Base-by-base conservation (phyloP, 1,284 basidiomycete species). In the Trichosporon faecale region DNA sequence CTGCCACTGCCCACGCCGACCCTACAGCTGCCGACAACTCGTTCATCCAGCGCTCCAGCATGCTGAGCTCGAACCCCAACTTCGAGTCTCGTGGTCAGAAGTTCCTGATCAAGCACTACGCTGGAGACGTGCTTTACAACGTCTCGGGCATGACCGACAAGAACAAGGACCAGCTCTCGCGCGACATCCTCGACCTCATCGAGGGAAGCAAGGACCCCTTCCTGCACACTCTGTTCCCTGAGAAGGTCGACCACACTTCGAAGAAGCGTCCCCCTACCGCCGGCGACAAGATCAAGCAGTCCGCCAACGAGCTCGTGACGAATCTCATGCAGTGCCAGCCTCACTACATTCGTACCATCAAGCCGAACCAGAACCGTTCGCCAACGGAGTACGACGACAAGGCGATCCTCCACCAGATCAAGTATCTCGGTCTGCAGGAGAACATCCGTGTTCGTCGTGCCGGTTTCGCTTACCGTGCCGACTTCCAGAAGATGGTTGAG, bases 71-170 rank as follows among this genome's bases (percentile, higher is more conserved):
- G 21, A 96, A 94, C 84, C 87, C 91, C 16, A 94, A 98, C 82
- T 98, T 96, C 78, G 95, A 98, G 78, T 86, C 92, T n/a, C 91
- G 94, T 66, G 94, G 94, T 25, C 84, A 89, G 27, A 93, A 96
- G 79, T 96, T 96, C 85, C 83, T 96, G 71, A 92, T 97, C 74
- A 91, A 90, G 78, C 95, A 98, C 82, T 98, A 98, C 79, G 96
- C 96, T 31, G 97, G 97, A 75, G 97, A 99, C 80, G 97, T 99
- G 75, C 93, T 95, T 89, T 99, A 99, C 86, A 97, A 95, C 75
- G 90, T 99, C 8, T 82, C 91, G 16, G 97, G 97, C 9, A 99
- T 99, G 97, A 99, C 97, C 18, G 97, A 99, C 85, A 99, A 99
- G 88, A 99, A 99, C 87, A 99, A 99, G 87, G 97, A 99, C 78